These are phyloP conservation scores for Medicago ruthenica DNA, from an alignment of 306 rosid genomes.

Conservation along the genomic window DNA sequence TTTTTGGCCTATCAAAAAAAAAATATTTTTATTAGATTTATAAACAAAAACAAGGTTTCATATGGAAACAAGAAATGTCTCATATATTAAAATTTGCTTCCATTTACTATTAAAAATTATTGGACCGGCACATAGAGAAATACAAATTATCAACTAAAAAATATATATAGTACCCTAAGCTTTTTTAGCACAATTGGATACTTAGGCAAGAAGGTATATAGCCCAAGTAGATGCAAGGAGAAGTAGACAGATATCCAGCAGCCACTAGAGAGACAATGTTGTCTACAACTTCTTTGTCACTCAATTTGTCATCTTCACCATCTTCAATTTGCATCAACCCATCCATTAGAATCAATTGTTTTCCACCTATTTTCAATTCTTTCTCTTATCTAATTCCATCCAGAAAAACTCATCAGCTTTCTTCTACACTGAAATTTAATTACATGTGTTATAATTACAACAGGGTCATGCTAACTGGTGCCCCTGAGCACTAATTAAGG, in stretches of 20 bases:
- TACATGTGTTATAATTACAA: background rate
- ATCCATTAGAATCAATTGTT: constrained; percentile 53
- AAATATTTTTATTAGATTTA: too few species aligned
- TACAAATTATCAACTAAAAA: too few species aligned
- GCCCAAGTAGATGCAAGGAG: constrained; percentile 52
- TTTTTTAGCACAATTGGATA: constrained; percentile 48
- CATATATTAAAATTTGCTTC: too few species aligned
- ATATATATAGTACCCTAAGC: constrained; percentile 32
- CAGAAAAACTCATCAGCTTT: constrained; percentile 49
- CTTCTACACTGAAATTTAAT: constrained; percentile 41
- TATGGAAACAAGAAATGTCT: too few species aligned
- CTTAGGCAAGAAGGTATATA: constrained; percentile 49
- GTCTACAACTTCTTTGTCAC: constrained; percentile 55
- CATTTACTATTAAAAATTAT: too few species aligned
- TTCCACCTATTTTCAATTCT: constrained; percentile 6
- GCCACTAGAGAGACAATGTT: constrained; percentile 50
- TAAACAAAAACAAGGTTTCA: too few species aligned
- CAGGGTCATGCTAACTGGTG: too few species aligned
- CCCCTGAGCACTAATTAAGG: too few species aligned
- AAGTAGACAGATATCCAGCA: constrained; percentile 48
- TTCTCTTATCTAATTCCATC: constrained; percentile 53
- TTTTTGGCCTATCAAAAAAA: too few species aligned
- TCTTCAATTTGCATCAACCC: constrained; percentile 57
- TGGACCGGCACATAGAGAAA: too few species aligned
- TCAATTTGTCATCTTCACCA: constrained; percentile 45